Evolutionary conservation across 768 basidiomycete species (phyloP), one percentile per base, ranked within the genome.

Genomic region (Pleurotus platypus): DNA sequence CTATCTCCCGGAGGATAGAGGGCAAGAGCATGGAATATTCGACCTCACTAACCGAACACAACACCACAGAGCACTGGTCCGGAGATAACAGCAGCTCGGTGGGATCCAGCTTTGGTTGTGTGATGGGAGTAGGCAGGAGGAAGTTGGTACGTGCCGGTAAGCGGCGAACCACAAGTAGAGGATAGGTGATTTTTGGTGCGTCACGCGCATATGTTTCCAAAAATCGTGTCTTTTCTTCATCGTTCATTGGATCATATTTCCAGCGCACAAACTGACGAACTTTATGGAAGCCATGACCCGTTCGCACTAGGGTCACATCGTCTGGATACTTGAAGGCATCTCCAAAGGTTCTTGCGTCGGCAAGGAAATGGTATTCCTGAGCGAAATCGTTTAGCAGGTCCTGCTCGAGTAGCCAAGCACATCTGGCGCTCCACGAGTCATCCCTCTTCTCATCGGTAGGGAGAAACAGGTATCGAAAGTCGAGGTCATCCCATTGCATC

Each of bases 391-490:
- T 9, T 15, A 4, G 22, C 9, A 22, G 3, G 42, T 60, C 62
- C 2, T 37, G 4, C 26, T 61, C 58, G 16, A 63, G 63, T 30
- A 76, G 68, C 84, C 82, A 86, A 18, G 61, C 46, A 45, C 86
- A 73, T 6, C 87, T 79, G 3, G 61, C 60, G 13, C 72, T 66
- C 89, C 88, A 90, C 1, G 64, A 58, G 2, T 71, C 63, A 12
- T 77, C 72, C 2, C 74, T 69, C 0, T 70, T 70, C 3, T 50
- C 67, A 3, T 67, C 61, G 20, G 67, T 58, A 1, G 80, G 80
- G 1, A 85, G 63, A 58, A 90, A 79, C 11, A 90, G 75, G 60
- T 89, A 87, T 1, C 79, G 70, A 63, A 88, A 90, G 63, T 89
- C 78, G 27, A 79, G 65, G 27, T 79, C 70, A 18, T 81, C 75